Evolutionary conservation across 1,284 basidiomycete species (phyloP).

Genomic region (Microbotryum intermedium): DNA sequence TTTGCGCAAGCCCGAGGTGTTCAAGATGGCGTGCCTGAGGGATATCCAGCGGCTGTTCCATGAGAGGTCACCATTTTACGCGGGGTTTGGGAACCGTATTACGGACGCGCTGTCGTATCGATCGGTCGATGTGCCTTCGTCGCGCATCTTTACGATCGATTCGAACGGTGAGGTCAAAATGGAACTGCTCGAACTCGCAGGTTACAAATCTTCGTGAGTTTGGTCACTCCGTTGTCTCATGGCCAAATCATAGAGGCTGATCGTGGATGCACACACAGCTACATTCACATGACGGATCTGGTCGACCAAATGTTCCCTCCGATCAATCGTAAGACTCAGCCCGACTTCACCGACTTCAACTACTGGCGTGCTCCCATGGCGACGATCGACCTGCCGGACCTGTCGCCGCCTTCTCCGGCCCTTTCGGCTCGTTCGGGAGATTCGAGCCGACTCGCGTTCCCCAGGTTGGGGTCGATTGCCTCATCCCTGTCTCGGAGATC

Average conservation of each 20-base stretch:
- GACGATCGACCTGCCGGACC: conserved; percentile 60
- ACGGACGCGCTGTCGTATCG: conserved; percentile 96
- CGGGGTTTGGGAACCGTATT: conserved; percentile 96
- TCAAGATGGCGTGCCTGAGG: conserved; percentile 98
- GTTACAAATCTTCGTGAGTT: conserved; percentile 87
- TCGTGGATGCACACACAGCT: conserved; percentile 44
- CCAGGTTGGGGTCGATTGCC: conserved; percentile 29
- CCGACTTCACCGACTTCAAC: conserved; percentile 95
- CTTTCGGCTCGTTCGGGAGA: conserved; percentile 79
- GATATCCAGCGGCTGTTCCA: conserved; percentile 93
- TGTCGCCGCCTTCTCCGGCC: conserved; percentile 58
- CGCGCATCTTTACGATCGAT: conserved; percentile 96
- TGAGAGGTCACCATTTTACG: conserved; percentile 67
- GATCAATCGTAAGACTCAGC: conserved; percentile 73
- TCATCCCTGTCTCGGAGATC: conserved; percentile 23
- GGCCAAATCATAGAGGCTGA: neutral
- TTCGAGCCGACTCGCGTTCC: conserved; percentile 24
- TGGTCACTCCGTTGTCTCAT: neutral
- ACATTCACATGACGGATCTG: conserved; percentile 95
- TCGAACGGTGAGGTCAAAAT: conserved; percentile 93
- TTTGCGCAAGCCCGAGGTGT: conserved; percentile 95
- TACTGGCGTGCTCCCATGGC: conserved; percentile 80
- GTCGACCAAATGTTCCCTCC: conserved; percentile 99
- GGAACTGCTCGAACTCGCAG: conserved; percentile 88
- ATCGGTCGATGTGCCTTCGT: conserved; percentile 86